A percentile compares a stretch with the other conserved stretches of the same genome.
These are phyloP conservation scores for Carex pumila DNA, from an alignment of 176 grass and related monocot species.

Conservation along the genomic window DNA sequence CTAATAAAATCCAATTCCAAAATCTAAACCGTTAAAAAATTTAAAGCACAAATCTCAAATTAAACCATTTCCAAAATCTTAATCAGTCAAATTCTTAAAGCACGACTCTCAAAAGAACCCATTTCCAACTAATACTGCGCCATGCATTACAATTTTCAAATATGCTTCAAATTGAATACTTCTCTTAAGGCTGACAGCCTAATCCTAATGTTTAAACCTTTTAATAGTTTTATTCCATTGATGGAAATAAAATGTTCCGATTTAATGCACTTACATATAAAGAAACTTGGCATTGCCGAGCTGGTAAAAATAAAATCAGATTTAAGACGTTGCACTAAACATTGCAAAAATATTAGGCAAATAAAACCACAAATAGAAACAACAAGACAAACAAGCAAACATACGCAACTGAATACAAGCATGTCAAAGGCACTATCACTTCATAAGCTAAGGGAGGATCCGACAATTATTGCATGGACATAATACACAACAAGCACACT, in stretches of 20 bases:
- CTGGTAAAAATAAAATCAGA: not conserved
- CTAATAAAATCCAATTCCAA: no score
- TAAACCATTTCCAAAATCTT: no score
- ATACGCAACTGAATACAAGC: not conserved
- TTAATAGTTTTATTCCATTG: not conserved
- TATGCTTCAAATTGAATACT: no score
- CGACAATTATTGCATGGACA: conserved; percentile 1
- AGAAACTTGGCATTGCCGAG: not conserved
- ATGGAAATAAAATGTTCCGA: not conserved
- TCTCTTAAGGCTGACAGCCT: not conserved
- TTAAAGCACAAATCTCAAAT: no score
- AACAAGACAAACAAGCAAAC: not conserved
- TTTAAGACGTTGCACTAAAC: not conserved
- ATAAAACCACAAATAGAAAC: not conserved
- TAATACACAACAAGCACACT: not conserved
- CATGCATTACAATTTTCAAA: no score
- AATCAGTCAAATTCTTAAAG: no score
- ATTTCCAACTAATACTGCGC: no score
- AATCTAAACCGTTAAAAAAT: no score
- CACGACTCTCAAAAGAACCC: no score
- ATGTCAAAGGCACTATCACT: not conserved
- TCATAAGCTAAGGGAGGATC: not conserved
- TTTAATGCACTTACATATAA: not conserved
- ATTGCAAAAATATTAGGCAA: not conserved
- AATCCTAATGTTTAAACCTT: not conserved